Evolutionary conservation across 2,329 filamentous ascomycete species (phyloP).

Genomic region (Ceratocystis eucalypticola): DNA sequence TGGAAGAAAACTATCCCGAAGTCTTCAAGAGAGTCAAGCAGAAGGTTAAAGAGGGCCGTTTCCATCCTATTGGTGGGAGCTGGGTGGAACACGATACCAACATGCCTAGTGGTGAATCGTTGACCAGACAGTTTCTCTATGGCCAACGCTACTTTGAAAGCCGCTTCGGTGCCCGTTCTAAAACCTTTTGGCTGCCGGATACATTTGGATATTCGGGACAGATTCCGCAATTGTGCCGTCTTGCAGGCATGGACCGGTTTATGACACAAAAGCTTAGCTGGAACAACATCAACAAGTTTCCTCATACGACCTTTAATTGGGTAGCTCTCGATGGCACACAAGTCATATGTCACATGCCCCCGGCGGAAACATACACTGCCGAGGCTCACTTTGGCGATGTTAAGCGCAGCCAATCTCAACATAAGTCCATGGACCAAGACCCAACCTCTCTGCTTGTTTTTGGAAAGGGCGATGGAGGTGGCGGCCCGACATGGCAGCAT

Average conservation of each 20-base stretch:
- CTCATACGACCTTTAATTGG: slow-evolving; percentile 98
- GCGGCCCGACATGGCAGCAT: slow-evolving; percentile 85
- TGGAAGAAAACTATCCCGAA: slow-evolving; percentile 76
- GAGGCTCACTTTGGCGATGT: slow-evolving; percentile 92
- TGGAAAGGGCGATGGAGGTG: slow-evolving; percentile 91
- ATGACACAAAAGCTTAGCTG: slow-evolving; percentile 97
- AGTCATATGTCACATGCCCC: slow-evolving; percentile 95
- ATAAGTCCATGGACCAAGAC: slow-evolving; percentile 93
- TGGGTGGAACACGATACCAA: slow-evolving; percentile 99
- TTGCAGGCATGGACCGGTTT: slow-evolving; percentile 93
- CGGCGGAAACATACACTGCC: slow-evolving; percentile 88
- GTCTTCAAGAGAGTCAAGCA: slow-evolving; percentile 81
- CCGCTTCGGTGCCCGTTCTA: slow-evolving; percentile 75
- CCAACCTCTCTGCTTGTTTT: slow-evolving; percentile 83
- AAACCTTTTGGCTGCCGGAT: slow-evolving; percentile 94
- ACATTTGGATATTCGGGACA: slow-evolving; percentile 97
- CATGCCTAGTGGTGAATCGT: slow-evolving; percentile 85
- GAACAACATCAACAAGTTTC: slow-evolving; percentile 99
- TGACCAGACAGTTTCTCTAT: slow-evolving; percentile 88
- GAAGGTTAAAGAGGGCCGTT: slow-evolving; percentile 80
- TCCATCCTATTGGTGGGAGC: slow-evolving; percentile 90
- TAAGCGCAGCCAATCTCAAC: slow-evolving; percentile 73
- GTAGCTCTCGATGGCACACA: slow-evolving; percentile 90
- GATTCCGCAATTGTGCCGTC: slow-evolving; percentile 79
- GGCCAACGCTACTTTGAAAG: slow-evolving; percentile 91